phyloP scores from a whole-genome alignment of 164 flowering plant species.

The Piper betle region DNA sequence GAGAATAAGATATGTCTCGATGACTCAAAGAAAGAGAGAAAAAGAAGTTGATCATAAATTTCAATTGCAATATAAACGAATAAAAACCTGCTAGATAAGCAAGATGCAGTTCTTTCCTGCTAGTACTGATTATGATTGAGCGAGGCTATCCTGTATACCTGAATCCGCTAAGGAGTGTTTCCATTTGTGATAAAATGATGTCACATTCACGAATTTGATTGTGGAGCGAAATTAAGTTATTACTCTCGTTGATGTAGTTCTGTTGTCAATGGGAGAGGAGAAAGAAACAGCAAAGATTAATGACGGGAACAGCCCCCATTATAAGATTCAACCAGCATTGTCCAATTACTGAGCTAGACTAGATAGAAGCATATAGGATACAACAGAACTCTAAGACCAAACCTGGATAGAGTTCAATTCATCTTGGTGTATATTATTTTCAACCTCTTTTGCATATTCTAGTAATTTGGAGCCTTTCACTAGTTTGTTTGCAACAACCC shows the following conservation, averaged over 20 bases:
- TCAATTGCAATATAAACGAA: too few relatives aligned
- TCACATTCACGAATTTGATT: slow-evolving; percentile 97
- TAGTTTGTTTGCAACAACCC: slow-evolving; percentile 84
- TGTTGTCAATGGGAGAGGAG: slow-evolving; percentile 14
- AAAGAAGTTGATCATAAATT: too few relatives aligned
- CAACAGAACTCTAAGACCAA: neutral
- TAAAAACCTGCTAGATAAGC: too few relatives aligned
- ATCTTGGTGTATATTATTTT: slow-evolving; percentile 71
- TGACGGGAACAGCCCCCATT: neutral
- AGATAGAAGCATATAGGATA: neutral
- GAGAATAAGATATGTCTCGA: too few relatives aligned
- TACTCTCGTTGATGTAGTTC: slow-evolving; percentile 97
- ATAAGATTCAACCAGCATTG: neutral
- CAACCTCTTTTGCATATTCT: slow-evolving; percentile 81
- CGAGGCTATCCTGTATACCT: slow-evolving; percentile 32
- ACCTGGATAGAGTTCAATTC: slow-evolving; percentile 96
- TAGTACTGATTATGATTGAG: too few relatives aligned
- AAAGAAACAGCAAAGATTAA: neutral
- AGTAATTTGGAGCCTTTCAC: slow-evolving; percentile 74
- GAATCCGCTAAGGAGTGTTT: slow-evolving; percentile 92
- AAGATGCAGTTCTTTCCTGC: too few relatives aligned
- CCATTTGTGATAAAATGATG: slow-evolving; percentile 88
- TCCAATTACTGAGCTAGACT: neutral
- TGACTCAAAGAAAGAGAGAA: too few relatives aligned
- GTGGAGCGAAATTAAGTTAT: slow-evolving; percentile 85